These are phyloP conservation scores for Hevea brasiliensis DNA, from an alignment of 345 rosid genomes.

Conservation along the genomic window DNA sequence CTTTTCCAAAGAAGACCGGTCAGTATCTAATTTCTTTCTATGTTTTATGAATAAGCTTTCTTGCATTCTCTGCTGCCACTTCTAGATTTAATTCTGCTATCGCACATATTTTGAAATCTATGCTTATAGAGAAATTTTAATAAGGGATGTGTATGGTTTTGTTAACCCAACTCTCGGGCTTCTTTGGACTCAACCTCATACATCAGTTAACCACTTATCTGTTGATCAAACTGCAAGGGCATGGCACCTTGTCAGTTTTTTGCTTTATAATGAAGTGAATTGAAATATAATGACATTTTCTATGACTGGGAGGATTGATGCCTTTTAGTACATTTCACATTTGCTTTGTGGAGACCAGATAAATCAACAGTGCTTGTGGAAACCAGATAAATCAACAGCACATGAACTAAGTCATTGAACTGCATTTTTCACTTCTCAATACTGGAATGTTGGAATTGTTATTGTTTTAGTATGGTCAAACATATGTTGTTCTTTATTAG, in stretches of 20 bases:
- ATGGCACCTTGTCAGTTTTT: too few relatives aligned
- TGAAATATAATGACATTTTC: not conserved
- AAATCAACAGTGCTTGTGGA: not conserved
- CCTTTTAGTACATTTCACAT: not conserved
- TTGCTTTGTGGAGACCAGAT: not conserved
- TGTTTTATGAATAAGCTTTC: not conserved
- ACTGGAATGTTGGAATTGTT: not conserved
- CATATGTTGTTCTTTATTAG: not conserved
- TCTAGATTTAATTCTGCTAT: not conserved
- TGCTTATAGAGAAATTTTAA: not conserved
- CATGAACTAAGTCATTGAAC: not conserved
- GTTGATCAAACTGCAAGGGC: not conserved
- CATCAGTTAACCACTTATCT: too few relatives aligned
- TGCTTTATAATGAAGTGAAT: not conserved
- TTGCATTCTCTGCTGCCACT: not conserved
- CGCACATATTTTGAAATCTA: not conserved
- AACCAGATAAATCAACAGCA: not conserved
- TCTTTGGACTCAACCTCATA: too few relatives aligned
- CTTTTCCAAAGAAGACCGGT: conserved; percentile 75
- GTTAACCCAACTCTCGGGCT: too few relatives aligned
- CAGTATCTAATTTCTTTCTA: conserved; percentile 1
- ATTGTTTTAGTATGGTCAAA: not conserved
- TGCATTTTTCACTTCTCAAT: not conserved
- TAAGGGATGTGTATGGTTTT: too few relatives aligned
- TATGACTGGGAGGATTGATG: not conserved